phyloP scores from a whole-genome alignment of 169 alveolate species.

The Plasmodium berghei region DNA sequence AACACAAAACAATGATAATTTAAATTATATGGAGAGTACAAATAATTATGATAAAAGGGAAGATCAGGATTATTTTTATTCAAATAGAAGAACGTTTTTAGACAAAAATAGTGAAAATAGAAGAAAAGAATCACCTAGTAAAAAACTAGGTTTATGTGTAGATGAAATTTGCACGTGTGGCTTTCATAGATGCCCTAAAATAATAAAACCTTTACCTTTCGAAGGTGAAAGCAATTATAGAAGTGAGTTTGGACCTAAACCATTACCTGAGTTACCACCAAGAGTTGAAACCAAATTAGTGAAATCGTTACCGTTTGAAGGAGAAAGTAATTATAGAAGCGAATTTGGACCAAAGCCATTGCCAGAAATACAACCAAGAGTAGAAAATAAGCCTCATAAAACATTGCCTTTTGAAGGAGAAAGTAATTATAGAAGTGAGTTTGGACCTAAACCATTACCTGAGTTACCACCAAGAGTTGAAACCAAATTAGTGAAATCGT shows the following conservation, averaged over 20 bases:
- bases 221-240: slow-evolving; percentile 80
- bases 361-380: slow-evolving; percentile 68
- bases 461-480: slow-evolving; percentile 63
- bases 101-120: slow-evolving; percentile 78
- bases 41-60: slow-evolving; percentile 16
- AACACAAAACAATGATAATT: slow-evolving; percentile 12
- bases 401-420: slow-evolving; percentile 82
- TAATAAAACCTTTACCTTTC: slow-evolving; percentile 76
- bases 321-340: slow-evolving; percentile 76
- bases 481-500: slow-evolving; percentile 42
- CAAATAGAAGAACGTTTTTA: slow-evolving; percentile 38
- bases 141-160: slow-evolving; percentile 81
- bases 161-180: slow-evolving; percentile 84
- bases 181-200: slow-evolving; percentile 79
- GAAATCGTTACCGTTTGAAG: slow-evolving; percentile 81
- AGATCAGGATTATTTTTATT: slow-evolving; percentile 22
- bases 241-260: slow-evolving; percentile 79
- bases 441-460: slow-evolving; percentile 81
- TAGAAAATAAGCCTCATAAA: too few species aligned
- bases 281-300: slow-evolving; percentile 48
- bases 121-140: slow-evolving; percentile 79
- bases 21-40: slow-evolving; percentile 16
- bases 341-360: slow-evolving; percentile 81
- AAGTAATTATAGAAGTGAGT: slow-evolving; percentile 76
- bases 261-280: slow-evolving; percentile 76